Percentiles rank a stretch among this genome's conserved stretches.
phyloP scores from a whole-genome alignment of 2,329 filamentous ascomycete species.

The Zymoseptoria passerinii region DNA sequence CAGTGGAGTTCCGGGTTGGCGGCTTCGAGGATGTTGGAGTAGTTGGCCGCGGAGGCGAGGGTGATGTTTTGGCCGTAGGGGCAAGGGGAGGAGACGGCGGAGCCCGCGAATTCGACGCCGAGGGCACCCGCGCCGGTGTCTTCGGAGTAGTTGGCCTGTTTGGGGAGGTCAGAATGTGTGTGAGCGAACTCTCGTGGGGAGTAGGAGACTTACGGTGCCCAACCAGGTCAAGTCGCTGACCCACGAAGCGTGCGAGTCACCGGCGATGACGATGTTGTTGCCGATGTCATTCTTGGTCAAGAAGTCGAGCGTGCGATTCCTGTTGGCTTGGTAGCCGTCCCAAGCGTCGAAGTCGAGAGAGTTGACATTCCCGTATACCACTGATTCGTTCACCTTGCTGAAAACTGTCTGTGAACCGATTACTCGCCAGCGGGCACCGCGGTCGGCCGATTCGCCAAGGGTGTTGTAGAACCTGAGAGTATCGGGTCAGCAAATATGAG shows the following conservation, averaged over 20 bases:
- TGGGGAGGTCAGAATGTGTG: constrained; percentile 11
- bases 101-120: constrained; percentile 51
- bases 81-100: constrained; percentile 55
- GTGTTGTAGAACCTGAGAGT: constrained; percentile 47
- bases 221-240: constrained; percentile 40
- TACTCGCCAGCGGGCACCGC: constrained; percentile 62
- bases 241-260: constrained; percentile 62
- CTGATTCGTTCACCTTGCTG: constrained; percentile 46
- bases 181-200: neutral
- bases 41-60: constrained; percentile 43
- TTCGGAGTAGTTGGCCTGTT: constrained; percentile 32
- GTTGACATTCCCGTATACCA: constrained; percentile 36
- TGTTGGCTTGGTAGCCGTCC: constrained; percentile 61
- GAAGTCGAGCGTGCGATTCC: constrained; percentile 60
- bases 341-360: constrained; percentile 50
- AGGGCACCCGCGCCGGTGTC: constrained; percentile 35
- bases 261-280: constrained; percentile 66
- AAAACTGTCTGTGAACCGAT: constrained; percentile 66
- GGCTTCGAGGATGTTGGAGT: constrained; percentile 37
- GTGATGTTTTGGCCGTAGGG: constrained; percentile 53
- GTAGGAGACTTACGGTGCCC: constrained; percentile 20
- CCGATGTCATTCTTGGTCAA: constrained; percentile 59
- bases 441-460: constrained; percentile 38
- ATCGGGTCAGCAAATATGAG: neutral
- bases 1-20: constrained; percentile 59